Conservation (phyloP, 73 alveolate species). For the Effrenium voratum region DNA sequence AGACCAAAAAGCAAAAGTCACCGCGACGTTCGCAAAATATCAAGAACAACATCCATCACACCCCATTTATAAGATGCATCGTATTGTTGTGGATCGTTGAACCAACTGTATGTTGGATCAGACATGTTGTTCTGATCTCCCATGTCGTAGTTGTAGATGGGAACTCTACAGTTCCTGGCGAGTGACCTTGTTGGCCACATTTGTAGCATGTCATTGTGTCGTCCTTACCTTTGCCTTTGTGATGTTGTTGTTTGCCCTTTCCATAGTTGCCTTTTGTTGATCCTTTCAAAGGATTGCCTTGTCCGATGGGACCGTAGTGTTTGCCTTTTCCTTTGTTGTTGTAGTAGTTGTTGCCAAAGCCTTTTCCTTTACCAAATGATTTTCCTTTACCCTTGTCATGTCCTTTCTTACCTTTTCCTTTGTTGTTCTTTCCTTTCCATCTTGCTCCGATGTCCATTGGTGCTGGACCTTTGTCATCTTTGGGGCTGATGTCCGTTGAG, state of each 20-base stretch:
- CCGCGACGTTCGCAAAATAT: too few species aligned
- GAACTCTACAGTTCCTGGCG: background rate
- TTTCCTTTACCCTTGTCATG: constrained; percentile 10
- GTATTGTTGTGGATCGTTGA: background rate
- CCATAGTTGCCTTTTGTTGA: background rate
- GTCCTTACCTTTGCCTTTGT: background rate
- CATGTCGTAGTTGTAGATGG: background rate
- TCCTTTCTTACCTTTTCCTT: background rate
- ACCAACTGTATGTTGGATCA: background rate
- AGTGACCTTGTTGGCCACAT: constrained; percentile 5
- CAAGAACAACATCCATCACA: background rate
- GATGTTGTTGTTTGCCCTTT: background rate
- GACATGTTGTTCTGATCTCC: background rate
- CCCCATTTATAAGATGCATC: too few species aligned
- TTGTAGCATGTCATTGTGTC: background rate
- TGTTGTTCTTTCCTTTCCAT: background rate
- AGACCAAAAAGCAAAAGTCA: too few species aligned
- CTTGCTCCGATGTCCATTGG: background rate
- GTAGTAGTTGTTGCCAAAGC: background rate
- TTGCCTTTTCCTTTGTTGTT: constrained; percentile 14
- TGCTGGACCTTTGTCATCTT: background rate
- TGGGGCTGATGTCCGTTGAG: background rate
- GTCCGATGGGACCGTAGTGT: too few species aligned
- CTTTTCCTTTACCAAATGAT: constrained; percentile 18
- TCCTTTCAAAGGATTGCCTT: constrained; percentile 21